Base-by-base conservation (phyloP, 371 early-diverging fungal species). In the Mucor sp. region DNA sequence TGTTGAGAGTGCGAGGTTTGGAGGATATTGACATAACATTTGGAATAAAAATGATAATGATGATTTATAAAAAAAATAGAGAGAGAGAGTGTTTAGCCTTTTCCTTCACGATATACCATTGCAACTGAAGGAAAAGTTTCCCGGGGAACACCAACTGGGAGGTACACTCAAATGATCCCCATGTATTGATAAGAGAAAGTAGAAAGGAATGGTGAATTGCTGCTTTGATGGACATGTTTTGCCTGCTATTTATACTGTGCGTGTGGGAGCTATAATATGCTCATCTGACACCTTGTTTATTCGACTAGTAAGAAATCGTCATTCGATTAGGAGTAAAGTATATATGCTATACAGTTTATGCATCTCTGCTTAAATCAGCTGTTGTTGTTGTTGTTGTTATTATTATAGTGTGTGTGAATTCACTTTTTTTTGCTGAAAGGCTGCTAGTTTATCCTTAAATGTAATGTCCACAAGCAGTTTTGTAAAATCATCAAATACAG, bases 401-500 rank as follows among this genome's bases (percentile, higher is more conserved):
- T 37, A 14, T 37, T 37, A 8, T 37, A 14, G 33, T 17, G 44
- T 44, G 44, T 44, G 44, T 44, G 44, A 44, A 44, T 44, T 44
- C 19, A 44, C 19, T 44, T 44, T 19, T n/a, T 44, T 44, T 44
- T 44, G 44, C 19, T 44, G 44, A n/a, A 44, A 44, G 19, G 28
- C n/a, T 28, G 28, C 61, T 28, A 60, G 30, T 23, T 72, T 72
- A 25, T 65, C 53, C 33, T 58, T 62, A 47, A 63, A 72, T 4
- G 72, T 72, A 30, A 67, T 62, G 6, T 70, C 70, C 0, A 74
- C 70, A 17, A 74, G 17, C 30, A 60, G 53, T 19, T 67, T 67
- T 27, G 65, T 37, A 55, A 74, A 74, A 6, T 70, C 74, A 33
- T 74, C 70, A 65, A 74, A 74, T 15, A 58, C 32, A n/a, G 58